Evolutionary conservation across 306 rosid species (phyloP), one percentile per base, ranked within the genome.

Genomic region (Prunus armeniaca): DNA sequence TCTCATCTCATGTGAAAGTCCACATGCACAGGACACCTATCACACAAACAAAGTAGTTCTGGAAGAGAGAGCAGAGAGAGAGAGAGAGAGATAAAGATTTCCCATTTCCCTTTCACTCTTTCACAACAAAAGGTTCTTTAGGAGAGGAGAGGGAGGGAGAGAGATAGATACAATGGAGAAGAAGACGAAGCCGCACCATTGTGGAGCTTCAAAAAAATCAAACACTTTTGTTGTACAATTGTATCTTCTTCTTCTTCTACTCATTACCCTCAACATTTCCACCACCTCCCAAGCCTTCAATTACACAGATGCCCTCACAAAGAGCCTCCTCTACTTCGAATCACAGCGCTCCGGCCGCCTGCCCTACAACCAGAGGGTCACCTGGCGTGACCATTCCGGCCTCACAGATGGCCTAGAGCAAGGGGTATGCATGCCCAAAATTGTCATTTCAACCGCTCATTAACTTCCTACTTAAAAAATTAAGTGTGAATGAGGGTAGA

Each of bases 311-410:
- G 98, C 98, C 46, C 96, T 95, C 45, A 77, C 86, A 65, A 95
- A 90, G 79, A 95, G 98, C 30, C 92, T 95, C 38, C 92, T 95
- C 46, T 95, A 95, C 84, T 95, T 95, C 71, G 98, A 95, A 82
- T 91, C 96, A 9, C 98, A 95, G 46, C 96, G 98, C 32, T 95
- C 98, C 7, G 98, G 98, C 28, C 84, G 98, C 57, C 54, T 95
- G 7, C 98, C 98, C 62, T 83, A 95, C 82, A 95, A 90, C 81
- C 98, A 95, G 79, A 87, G 98, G n/a, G 96, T 90, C 76, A 56
- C 84, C 19, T 95, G 98, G 98, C 92, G 98, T 3, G 89, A 86
- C 85, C 93, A 95, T 81, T 95, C 98, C 68, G 98, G 96, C 84
- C 98, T 95, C 87, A 92, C 94, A 69, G 98, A 95, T 76, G 98